Evolutionary conservation across 2,329 filamentous ascomycete genomes (phyloP), one percentile per base, ranked within the genome.

Genomic region (Laburnicola sp.): DNA sequence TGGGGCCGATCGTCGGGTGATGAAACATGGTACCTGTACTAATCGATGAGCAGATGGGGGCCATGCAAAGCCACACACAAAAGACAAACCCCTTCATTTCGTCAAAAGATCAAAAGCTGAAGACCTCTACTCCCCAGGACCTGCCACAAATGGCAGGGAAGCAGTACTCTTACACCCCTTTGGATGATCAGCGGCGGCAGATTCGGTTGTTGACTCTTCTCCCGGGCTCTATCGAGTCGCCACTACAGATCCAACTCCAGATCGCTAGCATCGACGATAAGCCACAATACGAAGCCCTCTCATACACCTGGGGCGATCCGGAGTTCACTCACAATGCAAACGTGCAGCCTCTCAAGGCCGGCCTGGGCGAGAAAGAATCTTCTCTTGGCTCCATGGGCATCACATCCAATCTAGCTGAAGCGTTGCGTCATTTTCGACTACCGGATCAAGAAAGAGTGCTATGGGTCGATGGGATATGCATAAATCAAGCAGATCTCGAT

Each of bases 381-480:
- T 7, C 36, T 21, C 23, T 7, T 4, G 26, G 16, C 6, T 16
- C 26, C n/a, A 31, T 42, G 11, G 27, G 27, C 26, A 32, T 42
- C 9, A 31, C 39, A 21, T 11, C 27, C 27, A 42, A 32, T 23
- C n/a, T 42, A 26, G 27, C 39, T 7, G 39, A 42, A 22, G 39
- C 39, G 22, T 11, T 42, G 27, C 11, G 23, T 11, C 23, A 42
- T 5, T 9, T 32, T 10, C 27, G n/a, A 27, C 8, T 32, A 30
- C 3, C 39, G 6, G 10, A 39, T 27, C 3, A 39, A 8, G 44
- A 38, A 10, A 35, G 34, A 23, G n/a, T 31, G n/a, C 10, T 46
- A 16, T 46, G 34, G 44, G 31, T 46, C 16, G 44, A 38, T 22
- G 25, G 31, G 3, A 31, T 46, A 11, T 46, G 44, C 16, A 46